A percentile compares a stretch with the other conserved stretches of the same genome.
Conservation (phyloP, 208 protist genomes). For the Leishmania lainsoni region DNA sequence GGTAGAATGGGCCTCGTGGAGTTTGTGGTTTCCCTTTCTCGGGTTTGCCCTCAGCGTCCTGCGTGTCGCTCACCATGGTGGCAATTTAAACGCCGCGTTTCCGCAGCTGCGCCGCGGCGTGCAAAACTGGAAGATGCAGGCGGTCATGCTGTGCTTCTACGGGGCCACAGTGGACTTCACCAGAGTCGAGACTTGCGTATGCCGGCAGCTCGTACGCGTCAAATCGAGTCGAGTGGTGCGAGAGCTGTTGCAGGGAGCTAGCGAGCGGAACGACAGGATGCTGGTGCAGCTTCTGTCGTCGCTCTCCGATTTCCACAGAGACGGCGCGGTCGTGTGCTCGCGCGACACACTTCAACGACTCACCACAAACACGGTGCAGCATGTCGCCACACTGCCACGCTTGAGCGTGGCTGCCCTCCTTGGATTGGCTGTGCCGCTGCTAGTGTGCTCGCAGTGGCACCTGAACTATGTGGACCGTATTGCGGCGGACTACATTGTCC, state of each 20-base stretch:
- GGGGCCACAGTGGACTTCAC: constrained; percentile 15
- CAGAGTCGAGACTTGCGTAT: constrained; percentile 11
- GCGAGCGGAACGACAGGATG: not conserved
- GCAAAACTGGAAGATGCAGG: not conserved
- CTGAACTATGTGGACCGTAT: constrained; percentile 14
- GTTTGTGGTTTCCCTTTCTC: constrained; percentile 12
- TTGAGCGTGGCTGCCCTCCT: not conserved
- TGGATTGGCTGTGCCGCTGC: constrained; percentile 1
- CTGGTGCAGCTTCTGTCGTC: constrained; percentile 1
- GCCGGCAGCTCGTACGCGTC: not conserved
- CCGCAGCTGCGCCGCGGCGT: not conserved
- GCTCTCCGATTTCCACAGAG: not conserved
- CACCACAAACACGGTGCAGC: constrained; percentile 10
- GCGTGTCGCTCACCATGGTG: not conserved
- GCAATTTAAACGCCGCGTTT: constrained; percentile 6
- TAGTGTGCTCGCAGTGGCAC: constrained; percentile 21
- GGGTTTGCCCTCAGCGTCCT: constrained; percentile 7
- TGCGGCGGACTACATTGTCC: constrained; percentile 20
- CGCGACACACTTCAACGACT: constrained; percentile 9
- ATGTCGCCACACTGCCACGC: constrained; percentile 7
- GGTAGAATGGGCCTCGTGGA: constrained; percentile 19
- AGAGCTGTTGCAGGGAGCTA: not conserved
- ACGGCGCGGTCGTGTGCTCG: not conserved
- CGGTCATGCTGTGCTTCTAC: constrained; percentile 24
- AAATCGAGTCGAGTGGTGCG: constrained; percentile 1